These are phyloP conservation scores for Aegilops sharonensis DNA, from an alignment of 176 grass and related monocot species.

Conservation along the genomic window DNA sequence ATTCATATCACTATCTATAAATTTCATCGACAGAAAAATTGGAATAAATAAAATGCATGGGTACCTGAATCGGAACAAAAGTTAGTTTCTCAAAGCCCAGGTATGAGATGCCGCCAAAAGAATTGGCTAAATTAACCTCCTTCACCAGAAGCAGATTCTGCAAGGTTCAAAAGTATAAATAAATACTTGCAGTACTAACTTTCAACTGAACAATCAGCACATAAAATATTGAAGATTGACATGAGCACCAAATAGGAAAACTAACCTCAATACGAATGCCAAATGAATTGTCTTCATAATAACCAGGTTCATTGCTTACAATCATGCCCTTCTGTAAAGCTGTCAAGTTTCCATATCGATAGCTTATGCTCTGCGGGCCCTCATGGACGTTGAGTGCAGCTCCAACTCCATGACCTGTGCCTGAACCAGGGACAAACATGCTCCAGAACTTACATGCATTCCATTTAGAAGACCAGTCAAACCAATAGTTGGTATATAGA, in stretches of 20 bases:
- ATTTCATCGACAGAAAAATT: slow-evolving; percentile 4
- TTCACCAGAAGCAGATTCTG: slow-evolving; percentile 92
- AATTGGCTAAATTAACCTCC: slow-evolving; percentile 74
- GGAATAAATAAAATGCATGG: slow-evolving; percentile 13
- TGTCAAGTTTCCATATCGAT: slow-evolving; percentile 86
- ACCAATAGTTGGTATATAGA: not conserved
- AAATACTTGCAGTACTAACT: slow-evolving; percentile 4
- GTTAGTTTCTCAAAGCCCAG: slow-evolving; percentile 95
- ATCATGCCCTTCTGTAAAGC: slow-evolving; percentile 93
- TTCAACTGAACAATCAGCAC: not conserved
- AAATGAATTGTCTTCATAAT: slow-evolving; percentile 94
- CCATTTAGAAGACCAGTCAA: not conserved
- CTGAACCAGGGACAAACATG: slow-evolving; percentile 51
- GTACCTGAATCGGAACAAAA: slow-evolving; percentile 98
- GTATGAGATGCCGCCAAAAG: slow-evolving; percentile 75
- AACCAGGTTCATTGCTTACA: slow-evolving; percentile 98
- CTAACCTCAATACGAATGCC: slow-evolving; percentile 95
- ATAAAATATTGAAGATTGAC: slow-evolving; percentile 10
- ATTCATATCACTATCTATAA: not conserved
- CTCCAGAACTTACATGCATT: slow-evolving; percentile 18
- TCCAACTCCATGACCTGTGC: slow-evolving; percentile 97
- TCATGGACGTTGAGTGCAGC: slow-evolving; percentile 97
- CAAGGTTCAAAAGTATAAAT: slow-evolving; percentile 25
- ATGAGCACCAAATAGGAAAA: not conserved
- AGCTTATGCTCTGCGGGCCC: slow-evolving; percentile 96